Evolutionary conservation across 257 asterid genomes (phyloP), one percentile per base, ranked within the genome.

Genomic region (Solanum infundibuliforme): DNA sequence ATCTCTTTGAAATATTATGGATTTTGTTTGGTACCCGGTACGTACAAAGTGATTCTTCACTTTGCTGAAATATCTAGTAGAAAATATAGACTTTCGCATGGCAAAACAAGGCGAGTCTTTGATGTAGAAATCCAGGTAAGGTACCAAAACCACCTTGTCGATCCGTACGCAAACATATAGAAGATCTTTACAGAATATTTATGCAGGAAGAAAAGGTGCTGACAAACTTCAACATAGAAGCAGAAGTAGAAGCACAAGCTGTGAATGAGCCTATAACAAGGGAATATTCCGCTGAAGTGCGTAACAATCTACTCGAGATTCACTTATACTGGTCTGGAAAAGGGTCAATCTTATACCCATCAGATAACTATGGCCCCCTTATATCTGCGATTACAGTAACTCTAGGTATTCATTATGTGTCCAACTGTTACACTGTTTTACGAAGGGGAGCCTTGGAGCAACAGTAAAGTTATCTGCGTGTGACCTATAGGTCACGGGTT

Each of bases 1-100:
- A 60, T 88, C 85, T 90, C 92, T 20, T 85, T 90, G 88, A 90
- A 88, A 74, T 90, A 90, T 32, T 90, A 83, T 36, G 92, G 90
- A 31, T 87, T 86, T 86, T 90, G 92, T 74, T 46, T 90, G 41
- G 87, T 20, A 27, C 77, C 55, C 35, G 89, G 35, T 35, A 7
- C 0, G 0, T 90, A 90, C 41, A 77, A 38, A 1, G 89, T 90
- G 32, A 87, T 2, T 36, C 92, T 90, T 84, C 89, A 88, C 46
- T 90, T 90, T 68, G 89, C 89, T 31, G 89, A 90, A 58, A 87
- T 88, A 68, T 86, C 79, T 3, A 82, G 75, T 60, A 46, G 76
- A 34, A 16, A 21, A 2, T 6, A 12, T 23, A n/a, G 7, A 25
- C 16, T 1, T 32, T 36, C 25, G 3, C 11, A 62, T 6, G 27